Conservation (phyloP, 1,139 yeast genomes). For the Debaryomyces sp. region DNA sequence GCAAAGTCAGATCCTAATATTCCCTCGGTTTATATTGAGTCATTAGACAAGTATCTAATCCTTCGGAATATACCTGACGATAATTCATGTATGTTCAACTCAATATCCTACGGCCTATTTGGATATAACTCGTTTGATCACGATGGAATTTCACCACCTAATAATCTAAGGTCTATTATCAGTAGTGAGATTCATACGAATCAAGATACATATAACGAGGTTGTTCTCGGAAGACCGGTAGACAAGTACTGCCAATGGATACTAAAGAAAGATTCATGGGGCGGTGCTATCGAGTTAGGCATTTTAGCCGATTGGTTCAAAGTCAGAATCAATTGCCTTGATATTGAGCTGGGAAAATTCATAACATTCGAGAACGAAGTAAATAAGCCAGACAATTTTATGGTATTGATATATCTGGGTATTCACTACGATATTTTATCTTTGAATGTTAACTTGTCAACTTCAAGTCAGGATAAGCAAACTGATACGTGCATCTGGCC, state of each 20-base stretch:
- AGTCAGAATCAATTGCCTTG: conserved; percentile 62
- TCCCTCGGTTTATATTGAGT: conserved; percentile 29
- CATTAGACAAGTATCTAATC: conserved; percentile 32
- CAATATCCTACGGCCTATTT: conserved; percentile 59
- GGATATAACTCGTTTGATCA: conserved; percentile 22
- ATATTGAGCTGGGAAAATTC: conserved; percentile 63
- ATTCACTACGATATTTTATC: conserved; percentile 75
- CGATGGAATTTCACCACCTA: conserved; percentile 29
- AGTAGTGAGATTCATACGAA: conserved; percentile 47
- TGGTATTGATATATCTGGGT: conserved; percentile 67
- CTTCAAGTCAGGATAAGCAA: conserved; percentile 18
- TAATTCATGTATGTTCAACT: conserved; percentile 77
- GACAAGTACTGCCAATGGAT: conserved; percentile 67
- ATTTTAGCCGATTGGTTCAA: conserved; percentile 59
- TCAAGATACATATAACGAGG: conserved; percentile 53
- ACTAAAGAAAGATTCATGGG: conserved; percentile 66
- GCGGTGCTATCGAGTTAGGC: conserved; percentile 81
- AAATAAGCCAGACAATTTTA: conserved; percentile 36
- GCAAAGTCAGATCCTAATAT: conserved; percentile 20
- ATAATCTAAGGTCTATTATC: conserved; percentile 50
- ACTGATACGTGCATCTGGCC: conserved; percentile 44
- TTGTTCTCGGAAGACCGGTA: conserved; percentile 57
- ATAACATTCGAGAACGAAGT: conserved; percentile 56
- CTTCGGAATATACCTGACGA: conserved; percentile 74
- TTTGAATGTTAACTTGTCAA: conserved; percentile 32